phyloP scores from a whole-genome alignment of 768 basidiomycete species.

The Hemileccinum impolitum region DNA sequence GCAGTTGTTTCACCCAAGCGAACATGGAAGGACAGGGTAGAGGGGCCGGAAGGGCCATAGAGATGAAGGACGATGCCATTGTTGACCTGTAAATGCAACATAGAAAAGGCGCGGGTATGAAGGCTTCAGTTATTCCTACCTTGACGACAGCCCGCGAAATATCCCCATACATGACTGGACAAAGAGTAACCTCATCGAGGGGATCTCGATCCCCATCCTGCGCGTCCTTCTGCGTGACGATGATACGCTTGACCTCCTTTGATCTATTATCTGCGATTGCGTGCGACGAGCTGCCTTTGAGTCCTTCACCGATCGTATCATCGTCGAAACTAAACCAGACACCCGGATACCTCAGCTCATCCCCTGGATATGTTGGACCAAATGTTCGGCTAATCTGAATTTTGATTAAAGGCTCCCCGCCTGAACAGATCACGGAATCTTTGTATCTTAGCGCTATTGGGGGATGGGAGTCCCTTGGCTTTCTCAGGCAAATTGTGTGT shows the following conservation, averaged over 20 bases:
- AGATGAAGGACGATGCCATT: slow-evolving; percentile 71
- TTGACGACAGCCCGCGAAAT: slow-evolving; percentile 65
- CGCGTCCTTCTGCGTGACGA: slow-evolving; percentile 65
- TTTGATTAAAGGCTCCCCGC: slow-evolving; percentile 56
- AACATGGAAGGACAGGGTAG: slow-evolving; percentile 48
- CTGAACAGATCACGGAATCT: slow-evolving; percentile 57
- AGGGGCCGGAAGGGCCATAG: slow-evolving; percentile 47
- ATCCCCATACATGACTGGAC: slow-evolving; percentile 68
- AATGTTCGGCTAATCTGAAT: slow-evolving; percentile 69
- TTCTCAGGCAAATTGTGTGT: slow-evolving; percentile 72
- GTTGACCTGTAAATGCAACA: slow-evolving; percentile 47
- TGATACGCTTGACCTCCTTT: slow-evolving; percentile 74
- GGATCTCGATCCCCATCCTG: slow-evolving; percentile 58
- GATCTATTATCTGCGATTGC: slow-evolving; percentile 51
- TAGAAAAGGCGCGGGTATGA: neutral
- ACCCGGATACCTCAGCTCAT: slow-evolving; percentile 78
- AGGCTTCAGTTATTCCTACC: slow-evolving; percentile 33
- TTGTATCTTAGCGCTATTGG: slow-evolving; percentile 69
- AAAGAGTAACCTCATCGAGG: slow-evolving; percentile 69
- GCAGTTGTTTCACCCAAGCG: slow-evolving; percentile 73
- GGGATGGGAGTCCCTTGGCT: slow-evolving; percentile 62
- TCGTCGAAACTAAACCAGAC: slow-evolving; percentile 84
- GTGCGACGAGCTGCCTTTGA: slow-evolving; percentile 42
- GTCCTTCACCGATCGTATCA: slow-evolving; percentile 54
- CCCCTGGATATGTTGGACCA: slow-evolving; percentile 79